Conservation (phyloP, 1,284 basidiomycete genomes). For the Pseudozyma flocculosa region DNA sequence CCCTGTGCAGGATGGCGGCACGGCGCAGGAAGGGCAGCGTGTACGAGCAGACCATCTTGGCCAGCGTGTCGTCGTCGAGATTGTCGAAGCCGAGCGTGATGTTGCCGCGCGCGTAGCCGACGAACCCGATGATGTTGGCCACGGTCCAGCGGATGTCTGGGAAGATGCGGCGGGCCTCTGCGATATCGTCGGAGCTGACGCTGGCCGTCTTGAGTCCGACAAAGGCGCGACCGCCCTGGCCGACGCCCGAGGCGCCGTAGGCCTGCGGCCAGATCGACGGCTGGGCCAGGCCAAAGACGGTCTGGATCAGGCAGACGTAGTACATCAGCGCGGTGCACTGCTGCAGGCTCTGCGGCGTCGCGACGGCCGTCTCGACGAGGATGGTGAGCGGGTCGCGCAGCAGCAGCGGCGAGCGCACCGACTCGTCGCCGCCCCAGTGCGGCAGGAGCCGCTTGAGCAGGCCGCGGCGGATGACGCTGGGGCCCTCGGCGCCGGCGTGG, state of each 20-base stretch:
- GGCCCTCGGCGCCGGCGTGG: conserved; percentile 21
- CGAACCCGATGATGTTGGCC: conserved; percentile 53
- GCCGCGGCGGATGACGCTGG: conserved; percentile 46
- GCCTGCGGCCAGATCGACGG: conserved; percentile 51
- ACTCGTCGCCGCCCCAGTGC: conserved; percentile 54
- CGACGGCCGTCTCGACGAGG: conserved; percentile 50
- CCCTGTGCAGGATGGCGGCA: conserved; percentile 79
- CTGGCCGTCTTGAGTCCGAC: conserved; percentile 23
- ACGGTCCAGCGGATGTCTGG: conserved; percentile 55
- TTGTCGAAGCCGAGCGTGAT: conserved; percentile 57
- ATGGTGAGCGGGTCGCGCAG: conserved; percentile 54
- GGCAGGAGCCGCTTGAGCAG: conserved; percentile 54
- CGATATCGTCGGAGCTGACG: conserved; percentile 29
- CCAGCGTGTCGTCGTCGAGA: conserved; percentile 61
- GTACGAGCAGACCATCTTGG: conserved; percentile 83
- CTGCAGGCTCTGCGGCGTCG: conserved; percentile 42
- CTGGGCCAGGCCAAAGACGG: conserved; percentile 55
- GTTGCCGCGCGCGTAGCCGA: conserved; percentile 56
- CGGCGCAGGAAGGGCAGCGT: conserved; percentile 91
- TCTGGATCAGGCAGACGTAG: conserved; percentile 54
- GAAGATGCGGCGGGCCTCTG: conserved; percentile 42
- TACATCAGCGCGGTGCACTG: conserved; percentile 56
- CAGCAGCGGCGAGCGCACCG: conserved; percentile 50
- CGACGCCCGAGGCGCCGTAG: conserved; percentile 7
- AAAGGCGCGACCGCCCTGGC: conserved; percentile 21